These are phyloP conservation scores for Backusella tuberculispora DNA, from an alignment of 192 early-diverging fungal genomes.

Conservation along the genomic window DNA sequence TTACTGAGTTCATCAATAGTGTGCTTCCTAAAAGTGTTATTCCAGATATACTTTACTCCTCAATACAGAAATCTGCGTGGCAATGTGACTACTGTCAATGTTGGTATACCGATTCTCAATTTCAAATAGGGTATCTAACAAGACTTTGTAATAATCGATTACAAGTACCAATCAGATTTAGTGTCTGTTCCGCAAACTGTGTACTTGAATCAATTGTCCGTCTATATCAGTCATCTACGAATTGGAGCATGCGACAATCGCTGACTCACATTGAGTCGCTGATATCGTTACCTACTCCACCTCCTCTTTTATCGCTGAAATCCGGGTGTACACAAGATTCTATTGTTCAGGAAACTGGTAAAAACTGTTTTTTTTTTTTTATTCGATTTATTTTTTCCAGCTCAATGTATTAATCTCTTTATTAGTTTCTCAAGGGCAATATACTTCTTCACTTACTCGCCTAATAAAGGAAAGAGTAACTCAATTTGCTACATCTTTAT, in stretches of 20 bases:
- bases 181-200: slow-evolving; percentile 29
- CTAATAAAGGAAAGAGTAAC: neutral
- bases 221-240: neutral
- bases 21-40: slow-evolving; percentile 20
- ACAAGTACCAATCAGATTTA: slow-evolving; percentile 29
- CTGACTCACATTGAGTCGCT: neutral
- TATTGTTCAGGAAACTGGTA: neutral
- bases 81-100: slow-evolving; percentile 30
- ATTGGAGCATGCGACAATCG: slow-evolving; percentile 14
- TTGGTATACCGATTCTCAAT: slow-evolving; percentile 16
- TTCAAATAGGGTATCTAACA: slow-evolving; percentile 33
- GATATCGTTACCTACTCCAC: neutral
- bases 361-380: neutral
- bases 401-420: neutral
- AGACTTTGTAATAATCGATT: slow-evolving; percentile 30
- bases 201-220: neutral
- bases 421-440: neutral
- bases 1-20: neutral
- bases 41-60: neutral
- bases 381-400: neutral
- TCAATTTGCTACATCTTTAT: neutral
- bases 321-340: neutral
- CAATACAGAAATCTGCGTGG: neutral
- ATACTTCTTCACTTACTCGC: neutral
- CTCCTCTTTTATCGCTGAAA: neutral